phyloP scores from a whole-genome alignment of 352 stramenopile genomes.

The Nannochloropsis limnetica region DNA sequence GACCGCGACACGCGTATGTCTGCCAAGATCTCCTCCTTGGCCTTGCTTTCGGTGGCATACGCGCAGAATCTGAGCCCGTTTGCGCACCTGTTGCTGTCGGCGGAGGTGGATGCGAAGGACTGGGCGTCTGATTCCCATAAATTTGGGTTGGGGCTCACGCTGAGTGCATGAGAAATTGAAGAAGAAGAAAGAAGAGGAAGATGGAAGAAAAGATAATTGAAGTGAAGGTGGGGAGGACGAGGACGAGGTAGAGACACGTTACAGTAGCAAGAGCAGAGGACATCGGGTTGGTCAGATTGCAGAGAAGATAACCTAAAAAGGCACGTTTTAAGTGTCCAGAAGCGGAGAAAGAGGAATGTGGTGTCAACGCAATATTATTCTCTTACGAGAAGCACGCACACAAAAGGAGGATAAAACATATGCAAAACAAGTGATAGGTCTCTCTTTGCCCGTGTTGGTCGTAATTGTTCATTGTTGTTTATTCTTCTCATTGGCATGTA shows the following conservation, averaged over 20 bases:
- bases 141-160: constrained; percentile 9
- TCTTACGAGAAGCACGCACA: not conserved
- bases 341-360: not conserved
- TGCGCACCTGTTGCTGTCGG: constrained; percentile 1
- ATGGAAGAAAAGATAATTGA: not conserved
- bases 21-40: not conserved
- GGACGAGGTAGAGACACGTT: not conserved
- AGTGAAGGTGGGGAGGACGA: not conserved
- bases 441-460: not conserved
- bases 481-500: not conserved
- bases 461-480: not conserved
- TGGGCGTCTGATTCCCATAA: constrained; percentile 25
- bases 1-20: not conserved
- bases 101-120: constrained; percentile 13
- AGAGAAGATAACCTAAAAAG: not conserved
- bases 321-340: not conserved
- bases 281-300: not conserved
- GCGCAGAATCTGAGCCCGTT: not conserved
- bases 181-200: not conserved
- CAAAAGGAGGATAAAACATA: not conserved
- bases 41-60: constrained; percentile 11
- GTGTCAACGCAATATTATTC: not conserved
- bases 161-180: not conserved
- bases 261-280: not conserved
- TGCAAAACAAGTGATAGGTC: not conserved